phyloP scores from a whole-genome alignment of 2,329 filamentous ascomycete genomes.

The Furcasterigmium sp. region DNA sequence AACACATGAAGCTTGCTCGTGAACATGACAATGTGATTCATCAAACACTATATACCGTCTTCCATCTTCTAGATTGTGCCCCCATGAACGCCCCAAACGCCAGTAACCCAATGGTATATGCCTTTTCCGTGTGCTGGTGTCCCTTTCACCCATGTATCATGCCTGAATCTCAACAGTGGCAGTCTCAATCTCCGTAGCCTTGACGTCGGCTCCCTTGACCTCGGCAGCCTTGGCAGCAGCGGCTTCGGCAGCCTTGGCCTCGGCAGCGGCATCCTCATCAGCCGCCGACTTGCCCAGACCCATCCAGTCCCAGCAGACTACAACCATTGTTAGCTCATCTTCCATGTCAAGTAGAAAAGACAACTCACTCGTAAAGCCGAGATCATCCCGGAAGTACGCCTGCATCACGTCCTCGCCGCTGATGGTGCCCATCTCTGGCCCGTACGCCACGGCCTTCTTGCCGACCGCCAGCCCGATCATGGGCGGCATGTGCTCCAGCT shows the following conservation, averaged over 20 bases:
- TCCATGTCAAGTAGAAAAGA: background rate
- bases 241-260: background rate
- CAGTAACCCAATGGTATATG: background rate
- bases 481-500: constrained; percentile 50
- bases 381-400: constrained; percentile 61
- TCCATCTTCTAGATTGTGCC: no score
- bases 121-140: no score
- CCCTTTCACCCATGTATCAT: no score
- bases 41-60: no score
- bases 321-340: background rate
- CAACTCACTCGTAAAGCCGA: constrained; percentile 58
- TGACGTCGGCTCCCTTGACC: background rate
- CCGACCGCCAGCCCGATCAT: constrained; percentile 70
- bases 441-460: constrained; percentile 61
- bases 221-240: background rate
- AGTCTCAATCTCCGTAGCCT: background rate
- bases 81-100: background rate
- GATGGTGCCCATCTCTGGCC: constrained; percentile 48
- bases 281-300: constrained; percentile 27
- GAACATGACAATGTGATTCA: no score
- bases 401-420: constrained; percentile 59
- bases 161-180: no score
- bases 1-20: no score
- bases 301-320: constrained; percentile 53
- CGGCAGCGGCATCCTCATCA: constrained; percentile 1